Evolutionary conservation across 2,329 filamentous ascomycete species (phyloP).

Genomic region (Fusarium chuoi): DNA sequence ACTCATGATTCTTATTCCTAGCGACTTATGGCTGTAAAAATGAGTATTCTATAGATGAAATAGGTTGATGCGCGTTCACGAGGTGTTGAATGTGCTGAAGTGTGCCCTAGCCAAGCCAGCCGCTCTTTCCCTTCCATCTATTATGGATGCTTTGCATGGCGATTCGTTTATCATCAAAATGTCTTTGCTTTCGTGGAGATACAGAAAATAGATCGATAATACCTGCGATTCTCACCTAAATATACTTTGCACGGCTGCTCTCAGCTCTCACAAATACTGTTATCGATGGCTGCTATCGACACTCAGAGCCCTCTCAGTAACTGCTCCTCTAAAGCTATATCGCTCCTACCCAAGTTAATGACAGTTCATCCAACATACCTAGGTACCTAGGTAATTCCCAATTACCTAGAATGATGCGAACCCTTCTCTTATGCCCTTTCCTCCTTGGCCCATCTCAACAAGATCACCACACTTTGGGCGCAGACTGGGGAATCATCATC

Average conservation of each 20-base stretch:
- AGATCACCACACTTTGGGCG: background rate
- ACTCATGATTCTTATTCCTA: background rate
- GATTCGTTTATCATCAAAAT: background rate
- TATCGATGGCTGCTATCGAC: background rate
- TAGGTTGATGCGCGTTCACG: background rate
- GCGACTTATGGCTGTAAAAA: too few relatives aligned
- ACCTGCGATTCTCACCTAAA: background rate
- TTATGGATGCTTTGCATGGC: background rate
- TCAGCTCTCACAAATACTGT: background rate
- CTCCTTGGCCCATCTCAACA: background rate
- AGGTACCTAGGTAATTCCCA: background rate
- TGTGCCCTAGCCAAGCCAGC: background rate
- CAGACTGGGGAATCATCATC: background rate
- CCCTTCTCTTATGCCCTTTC: background rate
- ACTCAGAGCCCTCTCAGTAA: background rate
- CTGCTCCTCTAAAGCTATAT: background rate
- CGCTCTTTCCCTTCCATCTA: background rate
- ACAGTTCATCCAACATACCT: background rate
- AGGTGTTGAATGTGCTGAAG: background rate
- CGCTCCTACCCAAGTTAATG: background rate
- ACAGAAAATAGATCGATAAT: background rate
- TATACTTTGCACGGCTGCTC: background rate
- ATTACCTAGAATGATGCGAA: background rate
- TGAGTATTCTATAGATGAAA: background rate
- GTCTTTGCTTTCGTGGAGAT: background rate